Percentiles rank a stretch among this genome's conserved stretches.
phyloP scores from a whole-genome alignment of 1,284 basidiomycete genomes.

The Malassezia sympodialis region DNA sequence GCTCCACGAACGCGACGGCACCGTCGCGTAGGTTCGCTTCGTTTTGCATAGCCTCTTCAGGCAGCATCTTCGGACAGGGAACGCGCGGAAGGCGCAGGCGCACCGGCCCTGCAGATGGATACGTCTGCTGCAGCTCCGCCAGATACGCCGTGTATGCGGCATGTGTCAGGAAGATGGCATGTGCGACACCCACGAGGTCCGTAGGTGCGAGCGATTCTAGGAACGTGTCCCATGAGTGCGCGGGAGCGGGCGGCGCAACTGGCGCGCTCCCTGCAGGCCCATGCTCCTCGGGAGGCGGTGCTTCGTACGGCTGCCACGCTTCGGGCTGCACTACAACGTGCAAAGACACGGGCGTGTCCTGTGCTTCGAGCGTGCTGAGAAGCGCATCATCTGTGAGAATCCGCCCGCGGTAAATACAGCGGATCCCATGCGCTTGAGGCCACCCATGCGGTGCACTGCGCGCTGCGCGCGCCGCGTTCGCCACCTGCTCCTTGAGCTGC shows the following conservation, averaged over 20 bases:
- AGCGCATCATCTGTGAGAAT: slow-evolving; percentile 19
- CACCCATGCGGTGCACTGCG: slow-evolving; percentile 21
- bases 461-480: slow-evolving; percentile 5
- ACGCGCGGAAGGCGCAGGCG: background rate
- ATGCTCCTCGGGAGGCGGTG: background rate
- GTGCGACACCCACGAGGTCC: background rate
- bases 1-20: slow-evolving; percentile 3
- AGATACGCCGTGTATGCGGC: slow-evolving; percentile 2
- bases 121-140: background rate
- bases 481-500: slow-evolving; percentile 23
- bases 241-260: background rate
- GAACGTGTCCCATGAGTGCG: background rate
- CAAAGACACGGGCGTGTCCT: slow-evolving; percentile 19
- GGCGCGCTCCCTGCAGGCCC: background rate
- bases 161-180: slow-evolving; percentile 6
- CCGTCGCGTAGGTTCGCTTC: slow-evolving; percentile 1
- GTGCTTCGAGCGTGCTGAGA: background rate
- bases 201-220: background rate
- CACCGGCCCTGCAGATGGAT: background rate
- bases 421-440: slow-evolving; percentile 29
- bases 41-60: background rate
- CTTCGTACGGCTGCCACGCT: slow-evolving; percentile 21
- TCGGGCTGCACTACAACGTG: slow-evolving; percentile 41
- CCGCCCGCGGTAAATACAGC: slow-evolving; percentile 32
- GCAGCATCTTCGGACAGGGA: background rate